Evolutionary conservation across 192 early-diverging fungal genomes (phyloP).

Genomic region (Irineochytrium annulatum): DNA sequence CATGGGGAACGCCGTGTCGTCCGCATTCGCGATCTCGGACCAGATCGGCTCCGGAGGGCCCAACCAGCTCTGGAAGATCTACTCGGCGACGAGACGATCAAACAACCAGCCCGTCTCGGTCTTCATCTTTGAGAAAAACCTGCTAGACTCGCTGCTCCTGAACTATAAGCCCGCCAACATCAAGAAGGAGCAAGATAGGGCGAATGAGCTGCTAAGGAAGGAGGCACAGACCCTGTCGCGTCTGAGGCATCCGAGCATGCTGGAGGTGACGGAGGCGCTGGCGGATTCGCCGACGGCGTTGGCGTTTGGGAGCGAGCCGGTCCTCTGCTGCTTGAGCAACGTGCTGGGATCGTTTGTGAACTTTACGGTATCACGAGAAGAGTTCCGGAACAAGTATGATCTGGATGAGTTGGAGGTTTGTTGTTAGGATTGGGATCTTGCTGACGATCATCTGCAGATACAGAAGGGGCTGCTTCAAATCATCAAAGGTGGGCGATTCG

Average conservation of each 20-base stretch:
- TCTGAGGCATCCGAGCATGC: slow-evolving; percentile 71
- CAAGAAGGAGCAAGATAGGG: neutral
- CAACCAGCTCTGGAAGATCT: slow-evolving; percentile 19
- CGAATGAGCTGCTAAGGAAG: slow-evolving; percentile 8
- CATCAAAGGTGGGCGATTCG: slow-evolving; percentile 3
- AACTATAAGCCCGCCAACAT: neutral
- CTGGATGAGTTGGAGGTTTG: slow-evolving; percentile 64
- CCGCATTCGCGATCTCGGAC: slow-evolving; percentile 9
- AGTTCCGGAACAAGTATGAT: slow-evolving; percentile 44
- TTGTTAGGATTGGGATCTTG: neutral
- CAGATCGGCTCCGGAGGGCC: slow-evolving; percentile 21
- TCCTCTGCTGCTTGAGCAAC: slow-evolving; percentile 61
- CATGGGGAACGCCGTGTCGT: neutral
- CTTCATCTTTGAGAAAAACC: slow-evolving; percentile 11
- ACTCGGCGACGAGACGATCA: neutral
- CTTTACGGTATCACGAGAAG: slow-evolving; percentile 25
- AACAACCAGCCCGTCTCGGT: neutral
- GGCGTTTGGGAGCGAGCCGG: slow-evolving; percentile 75
- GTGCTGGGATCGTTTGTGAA: slow-evolving; percentile 54
- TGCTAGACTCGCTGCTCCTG: neutral
- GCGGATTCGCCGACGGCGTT: slow-evolving; percentile 51
- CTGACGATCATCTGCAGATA: slow-evolving; percentile 44
- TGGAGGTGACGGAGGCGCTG: slow-evolving; percentile 72
- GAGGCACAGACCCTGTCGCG: slow-evolving; percentile 36
- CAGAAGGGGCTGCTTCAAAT: slow-evolving; percentile 76